Conservation (phyloP, 2,329 filamentous ascomycete genomes). For the Aspergillus jensenii region DNA sequence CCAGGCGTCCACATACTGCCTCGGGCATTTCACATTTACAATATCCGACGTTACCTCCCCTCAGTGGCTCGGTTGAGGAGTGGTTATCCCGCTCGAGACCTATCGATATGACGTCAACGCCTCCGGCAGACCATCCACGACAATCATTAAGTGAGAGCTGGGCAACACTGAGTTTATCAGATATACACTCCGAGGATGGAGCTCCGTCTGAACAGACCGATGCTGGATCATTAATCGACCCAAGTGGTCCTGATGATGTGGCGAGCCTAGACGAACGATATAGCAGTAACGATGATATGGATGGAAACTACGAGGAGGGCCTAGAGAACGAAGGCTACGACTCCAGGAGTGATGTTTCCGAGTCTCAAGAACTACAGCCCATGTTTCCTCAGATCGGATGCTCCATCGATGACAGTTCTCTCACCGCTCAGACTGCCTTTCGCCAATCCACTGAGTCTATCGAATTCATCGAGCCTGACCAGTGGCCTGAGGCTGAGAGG, state of each 20-base stretch:
- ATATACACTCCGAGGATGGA: constrained; percentile 47
- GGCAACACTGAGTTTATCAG: constrained; percentile 46
- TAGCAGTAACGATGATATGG: constrained; percentile 35
- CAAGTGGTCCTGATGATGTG: constrained; percentile 44
- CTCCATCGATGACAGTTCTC: constrained; percentile 35
- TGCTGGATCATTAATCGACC: constrained; percentile 43
- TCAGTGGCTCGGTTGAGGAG: constrained; percentile 40
- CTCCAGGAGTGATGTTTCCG: constrained; percentile 27
- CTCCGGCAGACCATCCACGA: constrained; percentile 24
- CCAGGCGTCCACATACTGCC: constrained; percentile 28
- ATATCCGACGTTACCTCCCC: constrained; percentile 43
- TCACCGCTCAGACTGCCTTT: constrained; percentile 35
- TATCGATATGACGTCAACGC: constrained; percentile 41
- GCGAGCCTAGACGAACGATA: constrained; percentile 44
- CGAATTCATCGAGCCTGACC: constrained; percentile 43
- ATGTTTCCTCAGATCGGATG: constrained; percentile 27
- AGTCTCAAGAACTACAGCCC: constrained; percentile 30
- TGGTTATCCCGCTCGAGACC: constrained; percentile 43
- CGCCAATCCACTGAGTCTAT: constrained; percentile 38
- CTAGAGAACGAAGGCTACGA: constrained; percentile 27
- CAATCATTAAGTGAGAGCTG: constrained; percentile 47
- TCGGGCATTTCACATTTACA: constrained; percentile 33
- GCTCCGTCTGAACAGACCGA: constrained; percentile 46
- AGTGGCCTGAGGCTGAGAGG: constrained; percentile 39
- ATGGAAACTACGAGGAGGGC: constrained; percentile 32